A percentile compares a stretch with the other conserved stretches of the same genome.
Conservation (phyloP, 345 rosid species). For the Capsella bursapastoris region DNA sequence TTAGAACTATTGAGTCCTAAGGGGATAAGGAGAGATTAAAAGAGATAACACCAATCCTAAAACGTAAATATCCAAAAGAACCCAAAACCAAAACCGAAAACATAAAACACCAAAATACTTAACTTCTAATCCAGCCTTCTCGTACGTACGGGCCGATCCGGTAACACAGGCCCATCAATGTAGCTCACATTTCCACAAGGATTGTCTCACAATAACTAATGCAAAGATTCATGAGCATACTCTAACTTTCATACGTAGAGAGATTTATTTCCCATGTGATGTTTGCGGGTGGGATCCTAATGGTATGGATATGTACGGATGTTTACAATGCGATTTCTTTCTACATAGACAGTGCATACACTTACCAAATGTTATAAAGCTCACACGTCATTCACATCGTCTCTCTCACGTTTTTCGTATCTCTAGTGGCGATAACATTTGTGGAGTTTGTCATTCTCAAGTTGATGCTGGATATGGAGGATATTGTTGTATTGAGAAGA, state of each 20-base stretch:
- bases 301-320: neutral
- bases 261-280: neutral
- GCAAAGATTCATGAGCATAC: slow-evolving; percentile 14
- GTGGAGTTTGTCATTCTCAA: neutral
- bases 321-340: slow-evolving; percentile 24
- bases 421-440: neutral
- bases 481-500: neutral
- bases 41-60: too few relatives aligned
- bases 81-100: too few relatives aligned
- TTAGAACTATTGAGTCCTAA: too few relatives aligned
- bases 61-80: too few relatives aligned
- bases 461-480: neutral
- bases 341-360: neutral
- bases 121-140: too few relatives aligned
- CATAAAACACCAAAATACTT: too few relatives aligned
- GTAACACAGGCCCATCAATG: neutral
- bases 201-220: slow-evolving; percentile 5
- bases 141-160: too few relatives aligned
- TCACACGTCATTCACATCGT: slow-evolving; percentile 8
- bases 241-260: slow-evolving; percentile 6
- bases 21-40: too few relatives aligned
- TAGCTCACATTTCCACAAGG: neutral
- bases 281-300: neutral
- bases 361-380: slow-evolving; percentile 6
- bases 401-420: neutral